phyloP scores from a whole-genome alignment of 495 filamentous ascomycete species.

The Evernia prunastri region DNA sequence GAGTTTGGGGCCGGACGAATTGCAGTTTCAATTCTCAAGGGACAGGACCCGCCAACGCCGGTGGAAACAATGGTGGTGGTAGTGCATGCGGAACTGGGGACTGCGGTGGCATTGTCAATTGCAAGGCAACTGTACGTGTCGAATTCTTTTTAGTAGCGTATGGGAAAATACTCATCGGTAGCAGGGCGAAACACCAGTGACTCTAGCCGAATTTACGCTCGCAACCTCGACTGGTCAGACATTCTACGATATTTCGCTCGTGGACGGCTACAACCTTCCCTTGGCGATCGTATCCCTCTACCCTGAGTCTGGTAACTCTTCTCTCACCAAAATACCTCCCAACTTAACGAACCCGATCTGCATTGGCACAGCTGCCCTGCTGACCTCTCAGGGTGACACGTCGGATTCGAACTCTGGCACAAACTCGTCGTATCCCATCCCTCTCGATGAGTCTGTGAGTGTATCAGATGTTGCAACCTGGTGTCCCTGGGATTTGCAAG shows the following conservation, averaged over 20 bases:
- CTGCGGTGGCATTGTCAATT: slow-evolving; percentile 60
- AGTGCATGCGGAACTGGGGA: slow-evolving; percentile 67
- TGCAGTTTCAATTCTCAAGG: slow-evolving; percentile 62
- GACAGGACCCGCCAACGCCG: slow-evolving; percentile 39
- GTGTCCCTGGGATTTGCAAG: slow-evolving; percentile 73
- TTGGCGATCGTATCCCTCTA: slow-evolving; percentile 59
- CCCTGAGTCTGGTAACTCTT: slow-evolving; percentile 43
- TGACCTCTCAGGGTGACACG: slow-evolving; percentile 37
- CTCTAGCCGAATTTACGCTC: slow-evolving; percentile 71
- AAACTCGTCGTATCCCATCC: slow-evolving; percentile 55
- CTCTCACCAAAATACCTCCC: slow-evolving; percentile 53
- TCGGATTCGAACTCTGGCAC: slow-evolving; percentile 34
- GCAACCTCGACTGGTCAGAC: slow-evolving; percentile 51
- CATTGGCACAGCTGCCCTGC: slow-evolving; percentile 56
- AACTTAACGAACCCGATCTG: slow-evolving; percentile 69
- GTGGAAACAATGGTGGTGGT: slow-evolving; percentile 38
- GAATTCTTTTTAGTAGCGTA: neutral
- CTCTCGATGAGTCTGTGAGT: slow-evolving; percentile 50
- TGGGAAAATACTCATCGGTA: slow-evolving; percentile 27
- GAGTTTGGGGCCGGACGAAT: slow-evolving; percentile 77
- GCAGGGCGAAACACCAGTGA: slow-evolving; percentile 59
- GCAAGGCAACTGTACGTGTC: slow-evolving; percentile 51
- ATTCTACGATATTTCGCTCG: slow-evolving; percentile 78
- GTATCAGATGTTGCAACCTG: slow-evolving; percentile 49
- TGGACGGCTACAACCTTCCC: slow-evolving; percentile 79